phyloP scores from a whole-genome alignment of 345 rosid species.

The Cardamine occulta region DNA sequence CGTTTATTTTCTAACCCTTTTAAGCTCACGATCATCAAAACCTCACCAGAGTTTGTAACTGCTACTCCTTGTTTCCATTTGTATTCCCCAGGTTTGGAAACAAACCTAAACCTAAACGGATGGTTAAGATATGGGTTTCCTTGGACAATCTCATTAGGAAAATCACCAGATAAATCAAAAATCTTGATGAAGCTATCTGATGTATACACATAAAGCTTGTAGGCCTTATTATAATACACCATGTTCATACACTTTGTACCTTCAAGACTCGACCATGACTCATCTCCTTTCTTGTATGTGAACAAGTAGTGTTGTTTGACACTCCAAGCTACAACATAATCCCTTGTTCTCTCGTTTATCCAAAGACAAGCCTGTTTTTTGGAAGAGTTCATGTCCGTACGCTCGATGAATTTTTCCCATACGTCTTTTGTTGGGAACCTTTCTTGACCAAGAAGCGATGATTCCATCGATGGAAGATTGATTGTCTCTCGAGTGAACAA shows the following conservation, averaged over 20 bases:
- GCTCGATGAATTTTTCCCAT: slow-evolving; percentile 8
- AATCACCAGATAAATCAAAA: slow-evolving; percentile 17
- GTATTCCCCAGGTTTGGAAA: background rate
- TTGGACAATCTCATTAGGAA: background rate
- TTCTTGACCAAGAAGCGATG: background rate
- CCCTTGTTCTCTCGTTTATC: slow-evolving; percentile 31
- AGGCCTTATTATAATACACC: background rate
- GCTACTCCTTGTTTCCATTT: background rate
- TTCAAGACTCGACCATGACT: background rate
- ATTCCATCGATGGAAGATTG: slow-evolving; percentile 21
- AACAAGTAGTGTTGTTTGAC: slow-evolving; percentile 20
- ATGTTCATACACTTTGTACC: background rate
- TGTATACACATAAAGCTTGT: slow-evolving; percentile 22
- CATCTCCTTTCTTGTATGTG: slow-evolving; percentile 28
- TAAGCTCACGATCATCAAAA: slow-evolving; percentile 5
- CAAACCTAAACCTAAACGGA: background rate
- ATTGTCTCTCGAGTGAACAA: slow-evolving; percentile 20
- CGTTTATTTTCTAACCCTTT: background rate
- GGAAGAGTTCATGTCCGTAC: background rate
- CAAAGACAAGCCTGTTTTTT: slow-evolving; percentile 3
- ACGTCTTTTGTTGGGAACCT: background rate
- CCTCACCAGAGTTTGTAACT: slow-evolving; percentile 10
- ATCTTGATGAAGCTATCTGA: background rate
- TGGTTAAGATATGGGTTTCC: slow-evolving; percentile 3
- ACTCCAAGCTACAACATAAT: slow-evolving; percentile 33